A percentile compares a stretch with the other conserved stretches of the same genome.
Conservation (phyloP, 2,329 filamentous ascomycete species). For the Simplicillium sp. region DNA sequence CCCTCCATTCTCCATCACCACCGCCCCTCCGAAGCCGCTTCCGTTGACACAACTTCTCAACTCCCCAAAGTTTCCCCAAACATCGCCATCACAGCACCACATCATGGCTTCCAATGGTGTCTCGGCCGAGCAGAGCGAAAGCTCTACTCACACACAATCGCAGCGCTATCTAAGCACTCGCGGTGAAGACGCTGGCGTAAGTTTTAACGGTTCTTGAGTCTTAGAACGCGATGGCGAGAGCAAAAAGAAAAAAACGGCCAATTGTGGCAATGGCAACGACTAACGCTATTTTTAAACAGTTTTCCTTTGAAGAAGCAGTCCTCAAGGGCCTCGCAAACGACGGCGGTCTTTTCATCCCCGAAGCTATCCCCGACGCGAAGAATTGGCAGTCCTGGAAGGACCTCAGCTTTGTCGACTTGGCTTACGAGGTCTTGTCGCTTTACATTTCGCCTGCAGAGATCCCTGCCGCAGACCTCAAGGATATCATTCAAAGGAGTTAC, state of each 20-base stretch:
- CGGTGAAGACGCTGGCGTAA: slow-evolving; percentile 39
- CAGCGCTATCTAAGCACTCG: slow-evolving; percentile 42
- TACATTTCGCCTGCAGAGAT: slow-evolving; percentile 84
- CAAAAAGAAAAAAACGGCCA: slow-evolving; percentile 1
- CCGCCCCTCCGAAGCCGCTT: neutral
- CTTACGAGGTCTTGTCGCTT: slow-evolving; percentile 74
- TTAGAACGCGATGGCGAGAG: neutral
- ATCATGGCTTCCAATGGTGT: slow-evolving; percentile 33
- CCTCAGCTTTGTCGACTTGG: slow-evolving; percentile 71
- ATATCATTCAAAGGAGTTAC: slow-evolving; percentile 78
- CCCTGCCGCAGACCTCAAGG: slow-evolving; percentile 66
- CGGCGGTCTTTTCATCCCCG: slow-evolving; percentile 82
- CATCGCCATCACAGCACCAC: neutral
- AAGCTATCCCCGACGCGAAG: slow-evolving; percentile 53
- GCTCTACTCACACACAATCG: slow-evolving; percentile 28
- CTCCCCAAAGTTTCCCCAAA: neutral
- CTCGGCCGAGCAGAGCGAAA: slow-evolving; percentile 20
- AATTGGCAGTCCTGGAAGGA: slow-evolving; percentile 66
- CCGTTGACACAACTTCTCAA: neutral
- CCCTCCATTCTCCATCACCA: no score
- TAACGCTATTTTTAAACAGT: slow-evolving; percentile 31
- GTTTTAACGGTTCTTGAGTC: no score
- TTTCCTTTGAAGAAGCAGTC: slow-evolving; percentile 86
- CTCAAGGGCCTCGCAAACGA: slow-evolving; percentile 81
- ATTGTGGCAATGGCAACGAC: neutral